Conservation (phyloP, 1,139 yeast genomes). For the Saccharomyces pastorianus region DNA sequence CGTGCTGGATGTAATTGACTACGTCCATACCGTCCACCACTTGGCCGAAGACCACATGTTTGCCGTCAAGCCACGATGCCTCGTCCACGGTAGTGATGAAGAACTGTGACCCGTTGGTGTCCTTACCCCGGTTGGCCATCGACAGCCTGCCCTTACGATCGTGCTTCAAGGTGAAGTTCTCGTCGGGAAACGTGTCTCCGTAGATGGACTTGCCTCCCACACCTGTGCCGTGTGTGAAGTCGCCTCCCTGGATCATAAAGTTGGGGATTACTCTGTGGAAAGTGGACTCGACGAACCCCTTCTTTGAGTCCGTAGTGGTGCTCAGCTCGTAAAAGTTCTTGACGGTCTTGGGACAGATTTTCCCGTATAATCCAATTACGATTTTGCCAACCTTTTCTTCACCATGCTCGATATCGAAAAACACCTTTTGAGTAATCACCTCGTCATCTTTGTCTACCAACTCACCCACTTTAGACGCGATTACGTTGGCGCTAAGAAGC, state of each 20-base stretch:
- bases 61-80: constrained; percentile 95
- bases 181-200: constrained; percentile 92
- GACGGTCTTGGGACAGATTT: constrained; percentile 94
- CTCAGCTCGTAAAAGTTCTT: constrained; percentile 96
- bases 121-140: constrained; percentile 99
- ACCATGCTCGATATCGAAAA: constrained; percentile 32
- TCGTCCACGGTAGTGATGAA: constrained; percentile 88
- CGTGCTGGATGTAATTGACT: constrained; percentile 82
- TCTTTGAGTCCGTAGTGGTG: constrained; percentile 94
- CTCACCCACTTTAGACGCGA: not conserved
- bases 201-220: constrained; percentile 98
- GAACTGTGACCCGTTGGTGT: constrained; percentile 99
- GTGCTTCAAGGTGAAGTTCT: constrained; percentile 83
- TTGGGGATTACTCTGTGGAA: constrained; percentile 99
- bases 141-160: constrained; percentile 89
- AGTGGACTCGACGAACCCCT: constrained; percentile 80
- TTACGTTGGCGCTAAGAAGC: not conserved
- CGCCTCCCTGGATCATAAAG: constrained; percentile 99
- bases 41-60: constrained; percentile 98
- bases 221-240: constrained; percentile 88
- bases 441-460: not conserved
- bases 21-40: constrained; percentile 83
- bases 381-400: constrained; percentile 56
- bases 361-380: constrained; percentile 78
- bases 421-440: constrained; percentile 18